Percentiles rank a stretch among this genome's conserved stretches.
Conservation (phyloP, 1,284 basidiomycete species). For the Anthracocystis setariae region DNA sequence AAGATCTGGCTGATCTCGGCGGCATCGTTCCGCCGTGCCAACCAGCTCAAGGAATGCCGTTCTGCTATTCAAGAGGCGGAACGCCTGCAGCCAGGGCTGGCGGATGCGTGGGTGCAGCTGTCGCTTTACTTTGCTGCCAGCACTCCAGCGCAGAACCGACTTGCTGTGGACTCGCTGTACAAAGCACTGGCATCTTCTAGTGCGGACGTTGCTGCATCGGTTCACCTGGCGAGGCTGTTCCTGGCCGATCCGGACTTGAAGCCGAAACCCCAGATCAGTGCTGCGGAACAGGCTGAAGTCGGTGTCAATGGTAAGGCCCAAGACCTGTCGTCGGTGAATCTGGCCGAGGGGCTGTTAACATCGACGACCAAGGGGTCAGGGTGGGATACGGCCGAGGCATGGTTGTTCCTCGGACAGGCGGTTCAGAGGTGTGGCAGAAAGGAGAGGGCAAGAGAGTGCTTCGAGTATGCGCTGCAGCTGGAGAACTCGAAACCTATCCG, state of each 20-base stretch:
- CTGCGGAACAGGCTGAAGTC: constrained; percentile 29
- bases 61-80: constrained; percentile 96
- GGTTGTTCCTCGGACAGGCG: constrained; percentile 61
- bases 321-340: constrained; percentile 51
- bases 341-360: constrained; percentile 63
- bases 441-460: constrained; percentile 50
- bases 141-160: constrained; percentile 16
- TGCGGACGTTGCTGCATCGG: constrained; percentile 56
- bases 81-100: constrained; percentile 82
- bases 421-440: constrained; percentile 38
- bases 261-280: constrained; percentile 21
- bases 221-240: constrained; percentile 63
- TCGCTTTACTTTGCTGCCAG: constrained; percentile 54
- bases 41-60: constrained; percentile 87
- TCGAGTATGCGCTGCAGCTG: constrained; percentile 60
- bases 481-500: constrained; percentile 55
- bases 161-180: constrained; percentile 64
- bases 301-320: constrained; percentile 39
- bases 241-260: constrained; percentile 47
- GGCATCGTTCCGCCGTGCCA: constrained; percentile 87
- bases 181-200: constrained; percentile 63
- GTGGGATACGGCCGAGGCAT: constrained; percentile 62
- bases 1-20: constrained; percentile 93
- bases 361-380: constrained; percentile 54
- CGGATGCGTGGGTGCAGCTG: constrained; percentile 89